phyloP scores from a whole-genome alignment of 768 basidiomycete genomes.

The Hemileccinum impolitum region DNA sequence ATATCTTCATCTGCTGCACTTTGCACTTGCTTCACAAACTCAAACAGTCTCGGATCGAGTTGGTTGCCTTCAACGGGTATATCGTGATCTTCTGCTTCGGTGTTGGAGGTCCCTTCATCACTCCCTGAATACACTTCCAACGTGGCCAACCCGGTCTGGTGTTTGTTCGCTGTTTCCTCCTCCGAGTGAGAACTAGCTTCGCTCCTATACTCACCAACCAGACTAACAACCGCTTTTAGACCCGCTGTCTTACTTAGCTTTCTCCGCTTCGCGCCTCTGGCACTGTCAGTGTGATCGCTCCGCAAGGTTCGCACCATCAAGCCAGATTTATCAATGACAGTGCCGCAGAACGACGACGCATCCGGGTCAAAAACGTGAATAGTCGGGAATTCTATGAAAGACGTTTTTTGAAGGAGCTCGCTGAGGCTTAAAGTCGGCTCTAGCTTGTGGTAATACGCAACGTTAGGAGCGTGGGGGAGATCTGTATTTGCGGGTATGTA shows the following conservation, averaged over 20 bases:
- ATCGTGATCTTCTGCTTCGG: conserved; percentile 15
- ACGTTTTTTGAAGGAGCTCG: conserved; percentile 50
- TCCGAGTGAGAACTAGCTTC: conserved; percentile 38
- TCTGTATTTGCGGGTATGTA: conserved; percentile 50
- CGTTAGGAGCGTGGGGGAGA: conserved; percentile 22
- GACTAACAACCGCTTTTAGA: conserved; percentile 51
- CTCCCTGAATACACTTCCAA: conserved; percentile 25
- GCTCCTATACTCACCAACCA: conserved; percentile 62
- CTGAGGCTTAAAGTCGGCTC: conserved; percentile 48
- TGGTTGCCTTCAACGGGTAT: conserved; percentile 4
- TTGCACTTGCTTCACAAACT: conserved; percentile 23
- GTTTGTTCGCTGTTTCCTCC: conserved; percentile 6
- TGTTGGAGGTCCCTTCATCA: conserved; percentile 4
- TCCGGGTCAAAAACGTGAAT: conserved; percentile 69
- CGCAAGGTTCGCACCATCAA: conserved; percentile 20
- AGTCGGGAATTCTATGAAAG: conserved; percentile 82
- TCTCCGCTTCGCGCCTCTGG: conserved; percentile 49
- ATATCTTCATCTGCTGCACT: conserved; percentile 26
- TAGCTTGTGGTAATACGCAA: conserved; percentile 52
- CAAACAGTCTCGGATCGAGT: conserved; percentile 20
- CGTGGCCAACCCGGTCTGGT: conserved; percentile 14
- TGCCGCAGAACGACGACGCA: conserved; percentile 51
- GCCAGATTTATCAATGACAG: conserved; percentile 55
- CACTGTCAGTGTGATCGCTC: conserved; percentile 21
- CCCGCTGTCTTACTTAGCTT: conserved; percentile 52